Conservation (phyloP, 2,329 filamentous ascomycete genomes). For the Arthroderma uncinatum region DNA sequence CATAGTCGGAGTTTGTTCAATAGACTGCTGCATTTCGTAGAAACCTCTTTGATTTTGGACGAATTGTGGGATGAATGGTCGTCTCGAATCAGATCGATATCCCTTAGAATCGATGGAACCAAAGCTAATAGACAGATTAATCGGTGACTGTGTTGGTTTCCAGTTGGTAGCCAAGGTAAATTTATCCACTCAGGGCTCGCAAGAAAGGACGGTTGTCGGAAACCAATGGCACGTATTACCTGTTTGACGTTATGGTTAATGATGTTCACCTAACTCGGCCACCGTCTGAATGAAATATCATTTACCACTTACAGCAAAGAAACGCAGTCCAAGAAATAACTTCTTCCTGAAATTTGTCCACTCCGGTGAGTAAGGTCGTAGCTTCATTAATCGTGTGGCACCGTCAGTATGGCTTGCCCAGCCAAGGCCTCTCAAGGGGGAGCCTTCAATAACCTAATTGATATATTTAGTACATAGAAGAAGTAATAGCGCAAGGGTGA, state of each 20-base stretch:
- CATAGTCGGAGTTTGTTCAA: background rate
- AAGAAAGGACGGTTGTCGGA: constrained; percentile 1
- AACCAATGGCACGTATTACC: background rate
- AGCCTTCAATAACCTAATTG: constrained; percentile 4
- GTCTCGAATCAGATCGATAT: background rate
- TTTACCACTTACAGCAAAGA: constrained; percentile 1
- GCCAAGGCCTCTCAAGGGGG: constrained; percentile 5
- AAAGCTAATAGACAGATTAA: background rate
- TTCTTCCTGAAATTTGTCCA: background rate
- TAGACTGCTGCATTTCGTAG: background rate
- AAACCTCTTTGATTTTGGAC: background rate
- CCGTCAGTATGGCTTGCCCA: constrained; percentile 7
- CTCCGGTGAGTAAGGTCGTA: background rate
- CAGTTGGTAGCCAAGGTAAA: constrained; percentile 1
- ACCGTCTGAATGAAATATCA: background rate
- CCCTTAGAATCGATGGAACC: background rate
- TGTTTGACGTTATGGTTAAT: background rate
- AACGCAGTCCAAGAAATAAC: background rate
- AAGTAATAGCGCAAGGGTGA: background rate
- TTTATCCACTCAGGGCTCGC: background rate
- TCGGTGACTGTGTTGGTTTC: background rate
- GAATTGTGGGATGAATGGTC: background rate
- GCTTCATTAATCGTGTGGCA: background rate
- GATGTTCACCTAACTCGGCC: background rate
- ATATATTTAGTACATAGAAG: background rate